Conservation (phyloP, 2,329 filamentous ascomycete species). For the Talaromyces sp. region DNA sequence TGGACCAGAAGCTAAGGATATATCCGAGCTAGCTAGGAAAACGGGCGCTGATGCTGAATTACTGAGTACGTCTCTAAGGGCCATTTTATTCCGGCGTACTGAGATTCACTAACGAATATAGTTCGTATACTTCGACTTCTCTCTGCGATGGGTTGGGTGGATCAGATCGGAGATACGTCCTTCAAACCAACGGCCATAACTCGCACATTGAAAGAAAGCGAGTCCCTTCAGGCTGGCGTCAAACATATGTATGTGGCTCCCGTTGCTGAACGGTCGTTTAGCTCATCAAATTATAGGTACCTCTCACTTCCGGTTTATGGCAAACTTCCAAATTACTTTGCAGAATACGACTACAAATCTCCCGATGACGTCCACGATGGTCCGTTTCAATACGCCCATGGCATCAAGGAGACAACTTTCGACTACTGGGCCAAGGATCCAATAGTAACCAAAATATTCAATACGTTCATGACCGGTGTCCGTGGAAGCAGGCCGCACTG, state of each 20-base stretch:
- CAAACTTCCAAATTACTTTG: slow-evolving; percentile 14
- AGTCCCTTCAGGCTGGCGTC: slow-evolving; percentile 9
- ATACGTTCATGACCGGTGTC: slow-evolving; percentile 25
- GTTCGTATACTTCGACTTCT: slow-evolving; percentile 16
- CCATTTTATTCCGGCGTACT: not conserved
- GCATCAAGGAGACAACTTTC: slow-evolving; percentile 19
- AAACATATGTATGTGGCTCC: slow-evolving; percentile 8
- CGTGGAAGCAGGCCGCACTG: slow-evolving; percentile 20
- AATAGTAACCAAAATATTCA: slow-evolving; percentile 19
- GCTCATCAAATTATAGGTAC: not conserved
- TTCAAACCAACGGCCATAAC: slow-evolving; percentile 14
- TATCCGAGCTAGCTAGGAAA: not conserved
- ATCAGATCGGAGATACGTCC: slow-evolving; percentile 6
- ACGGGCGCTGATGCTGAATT: slow-evolving; percentile 12
- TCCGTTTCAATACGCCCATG: slow-evolving; percentile 22
- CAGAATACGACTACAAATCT: slow-evolving; percentile 11
- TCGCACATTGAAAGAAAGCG: slow-evolving; percentile 8
- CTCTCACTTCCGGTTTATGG: slow-evolving; percentile 6
- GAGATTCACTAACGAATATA: not conserved
- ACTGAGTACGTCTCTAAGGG: not conserved
- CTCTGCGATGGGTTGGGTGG: slow-evolving; percentile 13
- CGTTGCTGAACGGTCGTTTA: not conserved
- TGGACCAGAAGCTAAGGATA: slow-evolving; percentile 3
- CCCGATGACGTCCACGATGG: slow-evolving; percentile 17
- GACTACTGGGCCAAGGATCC: slow-evolving; percentile 20